Evolutionary conservation across 1,284 basidiomycete genomes (phyloP), one percentile per base, ranked within the genome.

Genomic region (Phlebopus sp.): DNA sequence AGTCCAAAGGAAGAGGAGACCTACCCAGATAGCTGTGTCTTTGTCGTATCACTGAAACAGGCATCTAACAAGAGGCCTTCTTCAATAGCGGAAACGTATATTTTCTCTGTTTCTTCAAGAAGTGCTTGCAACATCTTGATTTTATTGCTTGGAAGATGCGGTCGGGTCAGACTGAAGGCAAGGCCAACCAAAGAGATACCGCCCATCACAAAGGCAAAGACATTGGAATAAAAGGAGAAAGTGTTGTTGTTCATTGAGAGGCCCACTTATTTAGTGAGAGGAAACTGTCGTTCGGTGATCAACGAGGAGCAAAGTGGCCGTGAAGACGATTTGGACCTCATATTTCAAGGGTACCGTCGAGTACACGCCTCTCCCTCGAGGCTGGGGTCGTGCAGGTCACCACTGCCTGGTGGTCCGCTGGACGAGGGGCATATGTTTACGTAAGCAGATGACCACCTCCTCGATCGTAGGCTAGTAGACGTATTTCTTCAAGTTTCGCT

Each of bases 91-190:
- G 34, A 38, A 0, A 6, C 25, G 18, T 56, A 47, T 4, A 17
- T 17, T 0, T 2, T 6, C 8, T 53, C 44, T 0, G 54, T 56
- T 21, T 53, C 50, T 1, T 45, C 38, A 8, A 56, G 1, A 3
- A 54, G 2, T 1, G 17, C 8, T 3, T 56, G 54, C 8, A 55
- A 17, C 1, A 0, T 13, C 8, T 53, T 49, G n/a, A 55, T 55
- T 25, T 17, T 56, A 2, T 40, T 42, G 15, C 41, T 56, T 0
- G 54, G 54, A 5, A 55, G 50, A 2, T 44, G 50, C 4, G 46
- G 29, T 4, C 29, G 50, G 2, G 38, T 50, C 19, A 32, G 18
- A 1, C 31, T 35, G 18, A 45, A 4, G 14, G 47, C 0, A 3
- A 49, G 27, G 1, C 27, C 21, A 0, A 34, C 2, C 1, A 55